Evolutionary conservation across 345 rosid genomes (phyloP), one percentile per base, ranked within the genome.

Genomic region (Salix udensis): DNA sequence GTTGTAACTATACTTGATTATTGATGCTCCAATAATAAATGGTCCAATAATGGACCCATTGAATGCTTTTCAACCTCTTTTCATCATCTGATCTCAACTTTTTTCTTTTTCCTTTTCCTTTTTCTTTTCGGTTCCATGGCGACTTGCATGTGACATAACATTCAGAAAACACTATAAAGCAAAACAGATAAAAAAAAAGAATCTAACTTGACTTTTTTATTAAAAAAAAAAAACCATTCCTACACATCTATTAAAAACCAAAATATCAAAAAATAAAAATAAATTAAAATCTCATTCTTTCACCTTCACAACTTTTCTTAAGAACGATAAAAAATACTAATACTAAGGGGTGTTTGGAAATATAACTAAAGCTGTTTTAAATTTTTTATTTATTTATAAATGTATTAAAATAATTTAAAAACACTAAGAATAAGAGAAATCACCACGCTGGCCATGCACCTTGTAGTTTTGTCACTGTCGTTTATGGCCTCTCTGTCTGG

Each of bases 101-200:
- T 2, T 40, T 67, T 23, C 7, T 10, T 4, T 4, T 4, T 21
- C 28, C 9, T 21, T 11, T 28, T 2, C 14, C 30, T 71, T 55
- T 14, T 23, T 21, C 28, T 10, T 71, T 61, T 44, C 39, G n/a
- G 12, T 21, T 21, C 42, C 39, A 48, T 42, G 60, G 60, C 52
- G 55, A 40, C 68, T 61, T 73, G 76, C 68, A 73, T 40, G 68
- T 73, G 76, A 73, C 9, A 72, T 0, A 70, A 7, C 40, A 23
- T 61, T 24, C 12, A 23, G 13, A 61, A 13, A 40, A 40, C 46
- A n/a, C 28, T 61, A 13, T n/a, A 7, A 11, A 40, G 13, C 12
- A 9, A 10, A 10, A 40, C n/a, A n/a, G n/a, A n/a, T n/a, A 2
- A 11, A 40, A 40, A 40, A 40, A 30, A 40, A 40, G 1, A 40